Evolutionary conservation across 495 filamentous ascomycete species (phyloP), one percentile per base, ranked within the genome.

Genomic region (Penicillium subrubescens): DNA sequence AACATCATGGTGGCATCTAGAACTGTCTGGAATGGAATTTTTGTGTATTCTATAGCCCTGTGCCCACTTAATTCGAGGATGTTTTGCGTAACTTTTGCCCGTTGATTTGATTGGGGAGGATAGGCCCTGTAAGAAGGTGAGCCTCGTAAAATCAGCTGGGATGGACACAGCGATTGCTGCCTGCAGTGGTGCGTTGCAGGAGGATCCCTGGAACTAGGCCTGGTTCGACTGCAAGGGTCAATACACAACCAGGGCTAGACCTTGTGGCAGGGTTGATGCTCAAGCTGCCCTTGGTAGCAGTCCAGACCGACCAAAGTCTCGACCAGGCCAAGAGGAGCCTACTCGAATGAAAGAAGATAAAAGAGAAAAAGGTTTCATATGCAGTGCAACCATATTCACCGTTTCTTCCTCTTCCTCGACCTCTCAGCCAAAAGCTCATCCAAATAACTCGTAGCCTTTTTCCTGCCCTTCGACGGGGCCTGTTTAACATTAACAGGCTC

Each of bases 351-450:
- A 1, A n/a, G 25, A 23, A 17, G 14, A 8, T 2, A 7, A 17
- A 44, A 27, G n/a, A 58, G 39, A 21, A 31, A 35, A 44, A 15
- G n/a, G 15, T 34, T n/a, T 29, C 41, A 14, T 15, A 59, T 62
- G 23, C 25, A 44, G 39, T 59, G 51, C 34, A 57, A 29, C 51
- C 46, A 60, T 67, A 72, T 58, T 80, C 80, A 77, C 78, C 78
- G 85, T 73, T 83, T 85, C 71, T 81, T 85, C 56, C 79, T 84
- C 69, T 84, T 84, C 66, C 81, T 81, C n/a, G 74, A 76, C 62
- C 81, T 77, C 53, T 84, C 79, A 25, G 75, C 75, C 46, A 86
- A 66, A 44, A 85, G 68, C 59, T 84, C 81, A 73, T 86, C 84
- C 59, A 86, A 64, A 60, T 82, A 86, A 50, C 79, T 82, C 11